Percentiles rank a stretch among this genome's conserved stretches.
phyloP scores from a whole-genome alignment of 768 basidiomycete species.

The Lactarius quietus region DNA sequence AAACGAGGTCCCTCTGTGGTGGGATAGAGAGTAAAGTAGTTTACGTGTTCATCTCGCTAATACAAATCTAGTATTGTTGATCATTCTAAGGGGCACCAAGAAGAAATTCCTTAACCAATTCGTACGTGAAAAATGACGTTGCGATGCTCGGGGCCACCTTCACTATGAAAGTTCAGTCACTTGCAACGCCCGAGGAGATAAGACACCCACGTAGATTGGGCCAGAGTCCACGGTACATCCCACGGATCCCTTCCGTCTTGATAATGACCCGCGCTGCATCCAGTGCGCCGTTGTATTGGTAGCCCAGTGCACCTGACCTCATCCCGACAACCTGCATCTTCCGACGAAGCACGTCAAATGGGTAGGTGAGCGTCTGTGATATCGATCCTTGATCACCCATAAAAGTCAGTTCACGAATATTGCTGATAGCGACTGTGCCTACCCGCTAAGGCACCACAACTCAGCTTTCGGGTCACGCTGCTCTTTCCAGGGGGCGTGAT shows the following conservation, averaged over 20 bases:
- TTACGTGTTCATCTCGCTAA: constrained; percentile 11
- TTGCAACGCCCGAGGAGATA: not conserved
- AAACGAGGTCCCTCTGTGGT: no score
- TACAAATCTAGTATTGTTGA: constrained; percentile 21
- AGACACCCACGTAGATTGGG: constrained; percentile 72
- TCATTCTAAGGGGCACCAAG: constrained; percentile 32
- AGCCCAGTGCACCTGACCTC: constrained; percentile 46
- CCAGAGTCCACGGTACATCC: constrained; percentile 85
- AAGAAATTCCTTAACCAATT: constrained; percentile 55
- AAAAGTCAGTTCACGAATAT: constrained; percentile 9
- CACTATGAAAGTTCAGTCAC: constrained; percentile 42
- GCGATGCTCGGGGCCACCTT: constrained; percentile 92
- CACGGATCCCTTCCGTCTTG: constrained; percentile 66
- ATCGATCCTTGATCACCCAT: constrained; percentile 57
- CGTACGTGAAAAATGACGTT: constrained; percentile 82
- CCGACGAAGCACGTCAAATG: constrained; percentile 89
- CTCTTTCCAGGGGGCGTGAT: constrained; percentile 82
- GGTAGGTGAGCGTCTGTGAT: constrained; percentile 93
- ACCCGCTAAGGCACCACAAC: constrained; percentile 87
- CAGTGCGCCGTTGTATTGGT: constrained; percentile 76
- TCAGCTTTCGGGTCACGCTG: constrained; percentile 62
- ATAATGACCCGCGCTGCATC: constrained; percentile 72
- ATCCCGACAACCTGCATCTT: constrained; percentile 96
- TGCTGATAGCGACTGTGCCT: constrained; percentile 27
- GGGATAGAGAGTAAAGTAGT: not conserved